A percentile compares a stretch with the other conserved stretches of the same genome.
Evolutionary conservation across 2,329 filamentous ascomycete genomes (phyloP).

Genomic region (Hymenoscyphus linearis): DNA sequence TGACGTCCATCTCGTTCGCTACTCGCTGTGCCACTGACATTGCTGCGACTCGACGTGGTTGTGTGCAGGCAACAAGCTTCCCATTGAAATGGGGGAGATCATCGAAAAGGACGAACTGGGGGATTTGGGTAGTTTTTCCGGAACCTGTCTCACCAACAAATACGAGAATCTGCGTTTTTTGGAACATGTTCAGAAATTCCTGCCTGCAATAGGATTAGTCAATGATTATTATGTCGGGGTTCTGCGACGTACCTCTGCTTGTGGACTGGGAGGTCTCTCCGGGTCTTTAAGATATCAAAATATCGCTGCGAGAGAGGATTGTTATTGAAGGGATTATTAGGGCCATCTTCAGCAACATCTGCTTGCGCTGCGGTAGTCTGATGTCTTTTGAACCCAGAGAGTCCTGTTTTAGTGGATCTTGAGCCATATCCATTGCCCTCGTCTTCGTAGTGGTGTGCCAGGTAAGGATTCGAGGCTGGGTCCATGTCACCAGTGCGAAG

Average conservation of each 20-base stretch:
- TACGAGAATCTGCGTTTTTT: slow-evolving; percentile 90
- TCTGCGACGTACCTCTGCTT: slow-evolving; percentile 64
- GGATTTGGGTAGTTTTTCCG: slow-evolving; percentile 98
- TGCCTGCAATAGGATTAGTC: slow-evolving; percentile 46
- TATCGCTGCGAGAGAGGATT: slow-evolving; percentile 74
- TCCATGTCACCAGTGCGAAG: slow-evolving; percentile 39
- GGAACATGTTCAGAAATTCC: slow-evolving; percentile 91
- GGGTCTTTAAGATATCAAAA: slow-evolving; percentile 79
- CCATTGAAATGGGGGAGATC: slow-evolving; percentile 80
- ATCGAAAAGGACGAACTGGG: slow-evolving; percentile 96
- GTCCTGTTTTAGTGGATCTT: slow-evolving; percentile 39
- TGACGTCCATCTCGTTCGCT: slow-evolving; percentile 91
- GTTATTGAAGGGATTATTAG: slow-evolving; percentile 81
- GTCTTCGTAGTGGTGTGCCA: slow-evolving; percentile 68
- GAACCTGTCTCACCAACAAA: slow-evolving; percentile 99
- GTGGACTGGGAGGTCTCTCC: slow-evolving; percentile 84
- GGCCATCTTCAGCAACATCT: slow-evolving; percentile 68
- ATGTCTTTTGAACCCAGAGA: slow-evolving; percentile 69
- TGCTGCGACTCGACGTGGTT: slow-evolving; percentile 93
- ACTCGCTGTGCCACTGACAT: slow-evolving; percentile 99
- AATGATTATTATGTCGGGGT: not conserved
- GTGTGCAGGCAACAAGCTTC: slow-evolving; percentile 95
- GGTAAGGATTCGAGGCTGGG: slow-evolving; percentile 72
- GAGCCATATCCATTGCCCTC: slow-evolving; percentile 33
- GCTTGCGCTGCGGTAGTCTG: slow-evolving; percentile 75